phyloP scores from a whole-genome alignment of 352 stramenopile species.

The Globisporangium camurandrum region DNA sequence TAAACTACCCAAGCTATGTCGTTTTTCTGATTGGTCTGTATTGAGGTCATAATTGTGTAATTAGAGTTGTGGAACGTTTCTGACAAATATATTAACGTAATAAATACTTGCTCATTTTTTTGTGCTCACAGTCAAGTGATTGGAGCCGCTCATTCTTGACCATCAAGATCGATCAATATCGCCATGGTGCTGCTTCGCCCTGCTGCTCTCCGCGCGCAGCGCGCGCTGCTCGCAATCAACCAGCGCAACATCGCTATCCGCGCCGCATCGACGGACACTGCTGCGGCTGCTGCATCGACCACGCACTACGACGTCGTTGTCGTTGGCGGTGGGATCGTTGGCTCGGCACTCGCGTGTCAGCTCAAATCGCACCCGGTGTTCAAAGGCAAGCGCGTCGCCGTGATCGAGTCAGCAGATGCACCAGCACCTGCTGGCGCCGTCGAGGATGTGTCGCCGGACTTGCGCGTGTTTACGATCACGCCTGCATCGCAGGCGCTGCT shows the following conservation, averaged over 20 bases:
- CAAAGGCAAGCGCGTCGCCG: constrained; percentile 67
- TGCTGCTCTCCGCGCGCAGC: constrained; percentile 5
- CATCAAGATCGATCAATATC: too few species aligned
- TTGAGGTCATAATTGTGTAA: too few species aligned
- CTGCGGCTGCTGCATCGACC: constrained; percentile 14
- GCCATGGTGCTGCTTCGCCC: constrained; percentile 10
- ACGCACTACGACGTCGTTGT: constrained; percentile 76
- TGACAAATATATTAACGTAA: too few species aligned
- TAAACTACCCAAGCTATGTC: too few species aligned
- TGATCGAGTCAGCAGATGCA: constrained; percentile 57
- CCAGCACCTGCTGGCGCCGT: constrained; percentile 26
- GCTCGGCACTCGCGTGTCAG: constrained; percentile 70
- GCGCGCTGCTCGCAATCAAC: constrained; percentile 9
- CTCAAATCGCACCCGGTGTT: constrained; percentile 74
- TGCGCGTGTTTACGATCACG: constrained; percentile 89
- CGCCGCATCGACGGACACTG: constrained; percentile 17
- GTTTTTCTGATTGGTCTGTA: too few species aligned
- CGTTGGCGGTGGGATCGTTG: constrained; percentile 79
- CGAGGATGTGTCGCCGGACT: constrained; percentile 65
- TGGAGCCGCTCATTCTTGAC: too few species aligned
- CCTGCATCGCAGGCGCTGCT: constrained; percentile 76
- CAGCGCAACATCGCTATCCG: constrained; percentile 13
- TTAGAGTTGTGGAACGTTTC: too few species aligned
- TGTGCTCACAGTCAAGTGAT: too few species aligned
- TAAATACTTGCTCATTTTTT: too few species aligned